phyloP scores from a whole-genome alignment of 371 early-diverging fungal species.

The Amoeboaphelidium protococcarum region DNA sequence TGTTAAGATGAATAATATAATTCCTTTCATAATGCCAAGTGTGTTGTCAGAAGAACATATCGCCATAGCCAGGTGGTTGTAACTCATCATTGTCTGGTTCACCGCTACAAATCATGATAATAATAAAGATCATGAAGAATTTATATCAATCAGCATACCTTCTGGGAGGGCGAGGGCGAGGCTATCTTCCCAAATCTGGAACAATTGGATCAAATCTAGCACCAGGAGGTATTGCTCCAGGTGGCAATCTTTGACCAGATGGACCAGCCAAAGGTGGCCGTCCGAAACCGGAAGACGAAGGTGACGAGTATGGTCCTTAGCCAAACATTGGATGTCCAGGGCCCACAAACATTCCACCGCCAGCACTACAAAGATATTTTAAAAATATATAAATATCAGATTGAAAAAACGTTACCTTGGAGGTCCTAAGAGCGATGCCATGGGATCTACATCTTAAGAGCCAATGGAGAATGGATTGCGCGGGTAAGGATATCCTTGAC shows the following conservation, averaged over 20 bases:
- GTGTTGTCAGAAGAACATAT: too few relatives aligned
- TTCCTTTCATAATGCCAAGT: too few relatives aligned
- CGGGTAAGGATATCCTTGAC: too few relatives aligned
- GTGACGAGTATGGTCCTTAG: conserved; percentile 9
- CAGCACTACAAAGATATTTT: too few relatives aligned
- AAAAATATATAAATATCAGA: too few relatives aligned
- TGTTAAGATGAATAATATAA: too few relatives aligned
- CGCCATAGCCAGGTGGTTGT: conserved; percentile 36
- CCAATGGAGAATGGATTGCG: too few relatives aligned
- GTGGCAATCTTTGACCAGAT: conserved; percentile 9
- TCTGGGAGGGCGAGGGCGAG: conserved; percentile 14
- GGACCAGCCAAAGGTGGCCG: conserved; percentile 10
- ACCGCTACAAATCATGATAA: conserved; percentile 15
- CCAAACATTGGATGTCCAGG: conserved; percentile 74
- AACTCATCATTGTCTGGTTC: conserved; percentile 54
- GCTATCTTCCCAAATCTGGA: conserved; percentile 32
- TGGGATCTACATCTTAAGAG: too few relatives aligned
- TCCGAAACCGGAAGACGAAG: conserved; percentile 8
- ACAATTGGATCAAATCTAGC: conserved; percentile 79
- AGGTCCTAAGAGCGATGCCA: too few relatives aligned
- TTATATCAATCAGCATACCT: background rate
- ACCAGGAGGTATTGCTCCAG: conserved; percentile 64
- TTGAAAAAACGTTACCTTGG: too few relatives aligned
- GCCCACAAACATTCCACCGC: conserved; percentile 63
- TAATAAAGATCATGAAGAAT: background rate